These are phyloP conservation scores for Astrephomene gubernaculifera DNA, from an alignment of 139 green algal genomes.

Conservation along the genomic window DNA sequence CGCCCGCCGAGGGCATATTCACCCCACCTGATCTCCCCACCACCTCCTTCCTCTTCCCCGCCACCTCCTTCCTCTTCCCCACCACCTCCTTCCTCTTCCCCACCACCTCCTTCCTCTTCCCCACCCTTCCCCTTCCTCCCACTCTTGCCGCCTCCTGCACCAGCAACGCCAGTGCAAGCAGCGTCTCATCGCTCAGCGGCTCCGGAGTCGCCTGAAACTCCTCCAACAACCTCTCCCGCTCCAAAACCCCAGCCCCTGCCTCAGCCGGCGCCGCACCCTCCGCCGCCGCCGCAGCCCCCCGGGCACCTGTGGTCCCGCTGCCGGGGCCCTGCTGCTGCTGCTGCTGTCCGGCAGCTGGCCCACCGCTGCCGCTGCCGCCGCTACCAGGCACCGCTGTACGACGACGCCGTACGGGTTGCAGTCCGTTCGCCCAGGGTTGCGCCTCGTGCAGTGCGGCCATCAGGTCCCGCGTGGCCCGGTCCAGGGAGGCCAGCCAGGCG, in stretches of 20 bases:
- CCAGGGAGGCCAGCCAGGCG: neutral
- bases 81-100: too few relatives aligned
- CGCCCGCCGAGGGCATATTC: too few relatives aligned
- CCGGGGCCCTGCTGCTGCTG: too few relatives aligned
- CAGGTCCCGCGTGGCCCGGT: neutral
- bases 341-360: too few relatives aligned
- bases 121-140: too few relatives aligned
- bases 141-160: too few relatives aligned
- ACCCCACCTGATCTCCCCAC: too few relatives aligned
- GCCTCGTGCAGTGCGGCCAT: slow-evolving; percentile 7
- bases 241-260: neutral
- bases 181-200: slow-evolving; percentile 2
- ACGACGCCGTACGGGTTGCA: neutral
- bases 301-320: too few relatives aligned
- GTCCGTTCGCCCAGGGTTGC: slow-evolving; percentile 1
- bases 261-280: neutral
- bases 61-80: too few relatives aligned
- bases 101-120: too few relatives aligned
- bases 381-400: neutral
- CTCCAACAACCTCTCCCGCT: neutral
- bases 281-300: neutral
- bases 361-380: too few relatives aligned
- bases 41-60: too few relatives aligned
- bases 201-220: neutral
- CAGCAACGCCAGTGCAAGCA: slow-evolving; percentile 15